These are phyloP conservation scores for Penicillium bialowiezense DNA, from an alignment of 495 filamentous ascomycete species.

Conservation along the genomic window DNA sequence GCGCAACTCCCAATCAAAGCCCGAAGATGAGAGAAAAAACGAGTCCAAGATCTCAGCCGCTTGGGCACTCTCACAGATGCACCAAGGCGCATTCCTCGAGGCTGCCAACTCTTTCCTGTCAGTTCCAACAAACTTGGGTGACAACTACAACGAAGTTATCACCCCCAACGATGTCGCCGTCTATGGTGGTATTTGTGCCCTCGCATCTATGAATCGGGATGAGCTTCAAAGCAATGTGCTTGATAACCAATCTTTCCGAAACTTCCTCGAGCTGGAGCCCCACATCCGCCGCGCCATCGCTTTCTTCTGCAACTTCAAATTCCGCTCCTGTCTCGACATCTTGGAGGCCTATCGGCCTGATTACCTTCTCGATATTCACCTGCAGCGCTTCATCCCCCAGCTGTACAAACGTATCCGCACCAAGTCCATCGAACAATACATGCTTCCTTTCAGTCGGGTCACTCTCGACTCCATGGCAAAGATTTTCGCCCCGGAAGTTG, in stretches of 20 bases:
- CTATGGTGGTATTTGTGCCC: constrained; percentile 86
- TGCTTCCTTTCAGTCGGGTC: constrained; percentile 75
- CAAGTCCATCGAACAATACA: constrained; percentile 91
- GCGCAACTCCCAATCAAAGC: constrained; percentile 50
- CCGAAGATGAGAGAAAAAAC: constrained; percentile 57
- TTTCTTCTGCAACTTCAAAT: constrained; percentile 85
- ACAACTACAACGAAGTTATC: constrained; percentile 67
- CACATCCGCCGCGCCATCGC: constrained; percentile 88
- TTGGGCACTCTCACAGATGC: constrained; percentile 68
- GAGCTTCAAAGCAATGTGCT: constrained; percentile 74
- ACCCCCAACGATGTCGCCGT: constrained; percentile 86
- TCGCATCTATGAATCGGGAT: constrained; percentile 81
- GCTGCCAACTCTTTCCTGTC: constrained; percentile 72
- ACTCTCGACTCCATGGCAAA: constrained; percentile 66
- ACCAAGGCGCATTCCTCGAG: constrained; percentile 60
- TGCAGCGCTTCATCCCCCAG: constrained; percentile 68
- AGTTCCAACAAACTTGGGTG: constrained; percentile 49
- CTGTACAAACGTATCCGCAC: constrained; percentile 73
- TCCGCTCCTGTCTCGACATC: constrained; percentile 75
- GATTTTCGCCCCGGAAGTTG: constrained; percentile 52
- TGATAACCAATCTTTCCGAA: constrained; percentile 75
- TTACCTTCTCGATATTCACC: constrained; percentile 85
- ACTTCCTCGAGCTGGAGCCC: constrained; percentile 88
- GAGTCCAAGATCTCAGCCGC: constrained; percentile 66
- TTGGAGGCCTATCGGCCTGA: constrained; percentile 78